Percentiles rank a stretch among this genome's conserved stretches.
Conservation (phyloP, 2,329 filamentous ascomycete species). For the Diaporthe citrichinensis region DNA sequence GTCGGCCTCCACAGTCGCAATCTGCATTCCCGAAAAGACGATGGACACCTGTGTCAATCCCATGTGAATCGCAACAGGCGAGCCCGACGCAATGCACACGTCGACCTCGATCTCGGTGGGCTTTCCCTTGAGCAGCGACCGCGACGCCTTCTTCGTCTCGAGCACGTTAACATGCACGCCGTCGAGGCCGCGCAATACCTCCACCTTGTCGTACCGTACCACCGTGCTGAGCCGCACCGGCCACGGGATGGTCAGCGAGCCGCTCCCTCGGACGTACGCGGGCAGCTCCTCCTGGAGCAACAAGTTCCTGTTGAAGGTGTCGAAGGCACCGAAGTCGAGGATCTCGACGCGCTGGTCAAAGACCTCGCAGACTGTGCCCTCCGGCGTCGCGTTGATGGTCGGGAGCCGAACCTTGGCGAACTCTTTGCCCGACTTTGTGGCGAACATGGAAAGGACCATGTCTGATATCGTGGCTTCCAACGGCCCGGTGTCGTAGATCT, state of each 20-base stretch:
- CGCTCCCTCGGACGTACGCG: slow-evolving; percentile 22
- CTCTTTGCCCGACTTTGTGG: slow-evolving; percentile 24
- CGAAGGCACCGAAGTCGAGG: slow-evolving; percentile 24
- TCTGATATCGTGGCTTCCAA: slow-evolving; percentile 25
- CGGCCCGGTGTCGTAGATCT: slow-evolving; percentile 32
- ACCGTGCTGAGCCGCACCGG: slow-evolving; percentile 17
- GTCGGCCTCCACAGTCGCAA: slow-evolving; percentile 18
- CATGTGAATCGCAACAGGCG: slow-evolving; percentile 25
- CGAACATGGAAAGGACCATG: slow-evolving; percentile 29
- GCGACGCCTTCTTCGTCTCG: slow-evolving; percentile 29
- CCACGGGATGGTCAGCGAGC: slow-evolving; percentile 10
- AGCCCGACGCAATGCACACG: slow-evolving; percentile 16
- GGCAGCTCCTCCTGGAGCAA: slow-evolving; percentile 32
- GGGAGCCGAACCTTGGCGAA: slow-evolving; percentile 26
- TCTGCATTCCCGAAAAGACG: slow-evolving; percentile 29
- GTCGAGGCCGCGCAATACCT: slow-evolving; percentile 30
- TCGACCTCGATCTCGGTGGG: slow-evolving; percentile 34
- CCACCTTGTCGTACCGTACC: slow-evolving; percentile 32
- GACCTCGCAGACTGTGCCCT: slow-evolving; percentile 27
- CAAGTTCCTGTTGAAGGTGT: slow-evolving; percentile 35
- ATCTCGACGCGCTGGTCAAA: slow-evolving; percentile 26
- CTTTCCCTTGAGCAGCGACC: slow-evolving; percentile 26
- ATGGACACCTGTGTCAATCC: background rate
- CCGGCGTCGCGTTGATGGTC: slow-evolving; percentile 15
- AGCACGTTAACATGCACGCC: slow-evolving; percentile 31